phyloP scores from a whole-genome alignment of 768 basidiomycete species.

The Lactarius psammicola region DNA sequence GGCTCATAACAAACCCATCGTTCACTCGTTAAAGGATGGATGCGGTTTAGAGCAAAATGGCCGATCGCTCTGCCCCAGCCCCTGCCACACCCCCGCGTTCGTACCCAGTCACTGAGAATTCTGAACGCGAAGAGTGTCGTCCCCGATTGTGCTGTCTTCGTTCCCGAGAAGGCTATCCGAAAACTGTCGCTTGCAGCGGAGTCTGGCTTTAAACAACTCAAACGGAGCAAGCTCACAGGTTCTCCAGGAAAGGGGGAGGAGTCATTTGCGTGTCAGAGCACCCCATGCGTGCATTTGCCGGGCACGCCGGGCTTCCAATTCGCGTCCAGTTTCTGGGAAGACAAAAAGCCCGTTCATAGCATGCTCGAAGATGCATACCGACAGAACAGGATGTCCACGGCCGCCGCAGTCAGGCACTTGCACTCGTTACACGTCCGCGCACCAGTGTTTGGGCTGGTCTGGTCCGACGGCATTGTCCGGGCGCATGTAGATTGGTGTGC shows the following conservation, averaged over 20 bases:
- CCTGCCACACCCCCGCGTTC: slow-evolving; percentile 32
- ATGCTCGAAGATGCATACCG: slow-evolving; percentile 54
- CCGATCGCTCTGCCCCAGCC: slow-evolving; percentile 50
- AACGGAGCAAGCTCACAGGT: slow-evolving; percentile 40
- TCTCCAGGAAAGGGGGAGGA: slow-evolving; percentile 42
- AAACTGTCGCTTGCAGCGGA: slow-evolving; percentile 44
- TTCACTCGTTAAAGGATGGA: slow-evolving; percentile 14
- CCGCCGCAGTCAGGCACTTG: slow-evolving; percentile 50
- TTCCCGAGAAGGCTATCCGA: slow-evolving; percentile 41
- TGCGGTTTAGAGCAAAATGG: slow-evolving; percentile 45
- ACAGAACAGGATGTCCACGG: slow-evolving; percentile 57
- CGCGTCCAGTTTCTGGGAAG: slow-evolving; percentile 55
- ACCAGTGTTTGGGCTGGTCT: slow-evolving; percentile 54
- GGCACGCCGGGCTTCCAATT: slow-evolving; percentile 52
- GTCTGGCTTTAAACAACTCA: slow-evolving; percentile 50
- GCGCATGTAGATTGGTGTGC: slow-evolving; percentile 59
- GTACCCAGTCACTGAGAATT: slow-evolving; percentile 38
- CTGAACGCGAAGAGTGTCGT: slow-evolving; percentile 47
- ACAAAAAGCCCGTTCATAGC: slow-evolving; percentile 54
- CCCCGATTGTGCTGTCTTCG: slow-evolving; percentile 51
- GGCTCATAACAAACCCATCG: not conserved
- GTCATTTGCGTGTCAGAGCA: slow-evolving; percentile 53
- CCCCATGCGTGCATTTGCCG: slow-evolving; percentile 48
- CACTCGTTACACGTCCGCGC: slow-evolving; percentile 45
- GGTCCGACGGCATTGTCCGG: slow-evolving; percentile 50